Evolutionary conservation across 1,284 basidiomycete genomes (phyloP).

Genomic region (Papiliotrema nemorosa): DNA sequence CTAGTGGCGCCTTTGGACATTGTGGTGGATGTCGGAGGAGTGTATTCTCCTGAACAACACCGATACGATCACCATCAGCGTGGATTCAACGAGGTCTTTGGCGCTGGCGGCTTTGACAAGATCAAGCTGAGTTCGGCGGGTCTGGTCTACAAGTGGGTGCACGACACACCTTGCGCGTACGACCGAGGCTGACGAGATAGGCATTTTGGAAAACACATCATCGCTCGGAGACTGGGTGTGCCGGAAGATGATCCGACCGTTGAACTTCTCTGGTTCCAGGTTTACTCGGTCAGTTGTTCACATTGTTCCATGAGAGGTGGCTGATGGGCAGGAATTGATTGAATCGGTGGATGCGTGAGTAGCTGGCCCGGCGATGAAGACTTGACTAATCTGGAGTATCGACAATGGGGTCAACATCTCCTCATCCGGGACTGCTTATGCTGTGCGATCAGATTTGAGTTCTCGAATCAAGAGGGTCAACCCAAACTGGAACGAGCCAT

Average conservation of each 20-base stretch:
- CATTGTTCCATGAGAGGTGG: too few relatives aligned
- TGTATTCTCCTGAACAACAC: conserved; percentile 74
- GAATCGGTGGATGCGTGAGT: conserved; percentile 78
- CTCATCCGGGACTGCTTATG: conserved; percentile 61
- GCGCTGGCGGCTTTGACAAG: conserved; percentile 57
- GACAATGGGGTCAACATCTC: conserved; percentile 87
- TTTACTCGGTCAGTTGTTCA: conserved; percentile 65
- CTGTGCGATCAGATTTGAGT: conserved; percentile 72
- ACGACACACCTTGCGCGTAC: not conserved
- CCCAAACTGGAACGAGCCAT: conserved; percentile 82
- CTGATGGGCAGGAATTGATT: conserved; percentile 67
- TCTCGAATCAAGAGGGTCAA: conserved; percentile 77
- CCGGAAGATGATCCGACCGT: conserved; percentile 61
- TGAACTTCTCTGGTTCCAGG: conserved; percentile 74
- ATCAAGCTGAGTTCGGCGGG: conserved; percentile 94
- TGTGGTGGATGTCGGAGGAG: conserved; percentile 95
- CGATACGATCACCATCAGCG: conserved; percentile 97
- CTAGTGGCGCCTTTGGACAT: conserved; percentile 77
- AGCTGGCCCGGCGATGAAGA: not conserved
- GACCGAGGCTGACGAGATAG: conserved; percentile 48
- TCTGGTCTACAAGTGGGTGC: conserved; percentile 86
- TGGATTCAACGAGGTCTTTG: conserved; percentile 86
- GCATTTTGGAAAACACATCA: conserved; percentile 88
- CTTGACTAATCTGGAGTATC: conserved; percentile 51
- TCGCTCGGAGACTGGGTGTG: conserved; percentile 62